Base-by-base conservation (phyloP, 208 protist species). In the Crithidia bombi region DNA sequence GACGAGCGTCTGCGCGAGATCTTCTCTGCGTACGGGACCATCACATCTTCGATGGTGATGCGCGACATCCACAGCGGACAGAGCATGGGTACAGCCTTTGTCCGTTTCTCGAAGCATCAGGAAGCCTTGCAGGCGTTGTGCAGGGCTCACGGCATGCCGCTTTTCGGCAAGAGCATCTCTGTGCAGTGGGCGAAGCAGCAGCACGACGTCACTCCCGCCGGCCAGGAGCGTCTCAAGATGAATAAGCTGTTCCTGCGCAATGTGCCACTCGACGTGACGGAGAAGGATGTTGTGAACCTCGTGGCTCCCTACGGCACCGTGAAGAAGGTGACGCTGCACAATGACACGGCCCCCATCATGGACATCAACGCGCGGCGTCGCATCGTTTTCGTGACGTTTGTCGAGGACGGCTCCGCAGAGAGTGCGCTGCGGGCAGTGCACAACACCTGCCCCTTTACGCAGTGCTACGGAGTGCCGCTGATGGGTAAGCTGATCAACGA, bases 211-310 rank as follows among this genome's bases (percentile, higher is more conserved):
- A 72, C 79, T 4, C 85, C 87, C 0, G 78, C 89, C 32, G 85
- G 87, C 11, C 77, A 91, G 54, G 87, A 83, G 38, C 85, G 87
- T 7, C 71, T 72, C 35, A 84, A 85, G 70, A 95, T 93, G 21
- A 72, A 74, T 26, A 95, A 95, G 71, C 73, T 95, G 9, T 95
- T 95, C 54, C 82, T 95, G 44, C 87, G 90, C 26, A 95, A 95
- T 52, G 79, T 95, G 39, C 90, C 90, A 5, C 43, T 85, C 2
- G 72, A 80, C 23, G 63, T 86, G 17, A 81, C 75, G 14, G 51
- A 71, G 14, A 46, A 49, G 0, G 69, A 77, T 17, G 56, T 95
- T 9, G 55, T 39, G 33, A 26, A 35, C 14, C 64, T 90, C 19
- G 91, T 92, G 46, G 43, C 32, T 32, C 2, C 15, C 19, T 91